These are phyloP conservation scores for Colletotrichum sp. DNA, from an alignment of 2,329 filamentous ascomycete species.

Conservation along the genomic window DNA sequence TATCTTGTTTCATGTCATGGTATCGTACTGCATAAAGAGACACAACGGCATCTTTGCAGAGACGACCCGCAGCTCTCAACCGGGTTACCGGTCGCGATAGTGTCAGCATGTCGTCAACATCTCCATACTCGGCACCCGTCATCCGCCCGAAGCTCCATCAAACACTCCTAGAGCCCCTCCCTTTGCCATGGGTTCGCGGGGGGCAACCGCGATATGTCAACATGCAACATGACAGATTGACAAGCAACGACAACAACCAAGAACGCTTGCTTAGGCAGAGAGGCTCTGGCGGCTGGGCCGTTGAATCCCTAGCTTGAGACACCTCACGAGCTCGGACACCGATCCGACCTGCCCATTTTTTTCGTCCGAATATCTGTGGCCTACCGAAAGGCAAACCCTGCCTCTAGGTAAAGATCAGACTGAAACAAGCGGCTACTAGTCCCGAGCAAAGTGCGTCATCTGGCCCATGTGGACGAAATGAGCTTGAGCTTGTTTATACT, in stretches of 20 bases:
- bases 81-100: background rate
- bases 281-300: background rate
- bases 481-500: background rate
- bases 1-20: fast-evolving
- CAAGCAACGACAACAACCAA: background rate
- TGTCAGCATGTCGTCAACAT: background rate
- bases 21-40: background rate
- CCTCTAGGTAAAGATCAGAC: background rate
- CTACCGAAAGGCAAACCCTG: background rate
- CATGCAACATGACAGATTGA: background rate
- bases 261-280: background rate
- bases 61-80: background rate
- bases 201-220: background rate
- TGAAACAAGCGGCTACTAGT: background rate
- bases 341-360: background rate
- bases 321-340: background rate
- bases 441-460: background rate
- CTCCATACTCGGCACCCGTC: background rate
- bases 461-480: background rate
- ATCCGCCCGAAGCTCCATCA: background rate
- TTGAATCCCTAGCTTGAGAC: background rate
- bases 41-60: background rate
- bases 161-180: background rate
- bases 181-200: background rate
- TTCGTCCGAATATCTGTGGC: background rate